Base-by-base conservation (phyloP, 139 green algal species). In the Desmodesmus armatus region DNA sequence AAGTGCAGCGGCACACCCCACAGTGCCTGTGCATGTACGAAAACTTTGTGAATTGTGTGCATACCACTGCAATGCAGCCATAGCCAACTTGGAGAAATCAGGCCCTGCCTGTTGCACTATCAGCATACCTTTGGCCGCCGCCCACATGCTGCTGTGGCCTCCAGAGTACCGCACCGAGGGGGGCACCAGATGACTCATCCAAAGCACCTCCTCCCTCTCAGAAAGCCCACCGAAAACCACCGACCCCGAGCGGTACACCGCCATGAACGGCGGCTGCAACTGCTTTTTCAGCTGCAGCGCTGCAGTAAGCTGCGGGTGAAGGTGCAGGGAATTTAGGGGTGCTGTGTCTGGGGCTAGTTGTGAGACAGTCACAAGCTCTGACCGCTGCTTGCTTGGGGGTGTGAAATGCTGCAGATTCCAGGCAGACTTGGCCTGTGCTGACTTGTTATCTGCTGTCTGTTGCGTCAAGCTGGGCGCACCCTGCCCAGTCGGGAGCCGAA, bases 231-330 rank as follows among this genome's bases (percentile, higher is more conserved):
- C 27, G 41, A 76, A 67, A 9, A 84, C 78, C 2, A 84, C 55
- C 3, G 78, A 84, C 0, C 78, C 78, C 19, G 55, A 72, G 3
- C 78, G 78, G 27, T 84, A 84, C 23, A 66, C 78, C 29, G 77
- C 78, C 31, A 84, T 25, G 55, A 82, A 40, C 21, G 53, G 55
- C 15, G 47, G 51, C 23, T 15, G 13, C 17, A 5, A 21, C 58
- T 66, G 58, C 58, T 75, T 19, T 21, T 75, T 19, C 37, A 39
- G 69, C 69, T 47, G 69, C 9, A n/a, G n/a, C n/a, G n/a, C n/a
- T n/a, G n/a, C n/a, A n/a, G n/a, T n/a, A n/a, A n/a, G n/a, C n/a
- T n/a, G n/a, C n/a, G n/a, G n/a, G n/a, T n/a, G n/a, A n/a, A n/a
- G n/a, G n/a, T n/a, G n/a, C n/a, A n/a, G n/a, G n/a, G n/a, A n/a